Percentiles rank a stretch among this genome's conserved stretches.
phyloP scores from a whole-genome alignment of 768 basidiomycete genomes.

The Serendipita indica region DNA sequence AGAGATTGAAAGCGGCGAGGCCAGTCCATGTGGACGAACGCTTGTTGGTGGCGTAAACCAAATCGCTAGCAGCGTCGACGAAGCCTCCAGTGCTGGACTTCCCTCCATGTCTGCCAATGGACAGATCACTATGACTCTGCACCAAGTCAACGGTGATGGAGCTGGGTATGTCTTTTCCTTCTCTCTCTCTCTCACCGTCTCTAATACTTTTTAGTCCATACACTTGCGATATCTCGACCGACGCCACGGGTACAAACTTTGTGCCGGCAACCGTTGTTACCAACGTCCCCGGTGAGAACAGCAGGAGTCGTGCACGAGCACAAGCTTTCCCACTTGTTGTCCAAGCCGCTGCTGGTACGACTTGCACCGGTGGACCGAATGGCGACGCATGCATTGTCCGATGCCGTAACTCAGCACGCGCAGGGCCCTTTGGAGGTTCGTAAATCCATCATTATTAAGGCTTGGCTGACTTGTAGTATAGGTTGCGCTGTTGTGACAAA shows the following conservation, averaged over 20 bases:
- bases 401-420: slow-evolving; percentile 16
- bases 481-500: neutral
- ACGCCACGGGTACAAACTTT: slow-evolving; percentile 20
- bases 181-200: neutral
- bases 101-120: slow-evolving; percentile 19
- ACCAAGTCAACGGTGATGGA: slow-evolving; percentile 23
- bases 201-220: slow-evolving; percentile 13
- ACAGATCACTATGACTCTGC: slow-evolving; percentile 17
- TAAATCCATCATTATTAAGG: neutral
- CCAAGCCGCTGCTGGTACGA: slow-evolving; percentile 11
- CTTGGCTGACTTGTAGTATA: neutral
- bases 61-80: slow-evolving; percentile 15
- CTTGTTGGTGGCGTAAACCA: slow-evolving; percentile 18
- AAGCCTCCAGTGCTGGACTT: slow-evolving; percentile 17
- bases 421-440: slow-evolving; percentile 24
- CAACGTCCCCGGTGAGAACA: slow-evolving; percentile 20
- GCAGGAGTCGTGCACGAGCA: slow-evolving; percentile 18
- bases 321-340: slow-evolving; percentile 13
- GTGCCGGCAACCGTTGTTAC: slow-evolving; percentile 16
- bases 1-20: slow-evolving; percentile 6
- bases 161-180: slow-evolving; percentile 15
- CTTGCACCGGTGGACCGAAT: slow-evolving; percentile 15
- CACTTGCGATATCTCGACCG: slow-evolving; percentile 20
- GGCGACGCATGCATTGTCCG: slow-evolving; percentile 16
- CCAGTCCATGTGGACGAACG: slow-evolving; percentile 20